These are phyloP conservation scores for Candida maris DNA, from an alignment of 805 yeast genomes.

Conservation along the genomic window DNA sequence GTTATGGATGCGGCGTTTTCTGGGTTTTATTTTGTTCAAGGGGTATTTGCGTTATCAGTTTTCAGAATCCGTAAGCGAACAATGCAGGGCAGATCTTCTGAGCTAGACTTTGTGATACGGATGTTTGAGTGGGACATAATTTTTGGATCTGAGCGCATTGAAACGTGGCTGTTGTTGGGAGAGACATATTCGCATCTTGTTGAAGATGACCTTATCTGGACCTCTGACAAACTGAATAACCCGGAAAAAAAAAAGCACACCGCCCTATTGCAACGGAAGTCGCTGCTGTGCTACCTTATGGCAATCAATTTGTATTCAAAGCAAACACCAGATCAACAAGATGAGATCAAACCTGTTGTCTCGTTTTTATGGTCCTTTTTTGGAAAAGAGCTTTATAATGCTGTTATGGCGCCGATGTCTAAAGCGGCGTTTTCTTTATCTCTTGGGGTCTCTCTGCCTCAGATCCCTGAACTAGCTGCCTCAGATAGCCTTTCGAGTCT, in stretches of 20 bases:
- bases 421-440: constrained; percentile 46
- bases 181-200: constrained; percentile 73
- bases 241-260: constrained; percentile 57
- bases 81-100: constrained; percentile 79
- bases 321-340: constrained; percentile 16
- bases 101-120: constrained; percentile 67
- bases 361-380: constrained; percentile 49
- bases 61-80: constrained; percentile 70
- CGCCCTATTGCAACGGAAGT: constrained; percentile 61
- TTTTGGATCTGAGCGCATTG: constrained; percentile 65
- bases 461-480: neutral
- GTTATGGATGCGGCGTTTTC: constrained; percentile 36
- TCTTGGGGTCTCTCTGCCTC: neutral
- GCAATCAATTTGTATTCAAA: constrained; percentile 48
- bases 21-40: constrained; percentile 72
- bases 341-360: constrained; percentile 33
- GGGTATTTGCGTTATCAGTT: constrained; percentile 60
- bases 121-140: constrained; percentile 64
- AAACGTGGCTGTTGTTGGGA: constrained; percentile 83
- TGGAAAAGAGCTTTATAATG: constrained; percentile 57
- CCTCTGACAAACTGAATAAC: constrained; percentile 72
- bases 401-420: constrained; percentile 60
- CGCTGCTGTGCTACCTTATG: constrained; percentile 72
- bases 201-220: constrained; percentile 91
- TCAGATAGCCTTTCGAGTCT: neutral